Evolutionary conservation across 164 flowering plant genomes (phyloP).

Genomic region (Dillenia suffruticosa): DNA sequence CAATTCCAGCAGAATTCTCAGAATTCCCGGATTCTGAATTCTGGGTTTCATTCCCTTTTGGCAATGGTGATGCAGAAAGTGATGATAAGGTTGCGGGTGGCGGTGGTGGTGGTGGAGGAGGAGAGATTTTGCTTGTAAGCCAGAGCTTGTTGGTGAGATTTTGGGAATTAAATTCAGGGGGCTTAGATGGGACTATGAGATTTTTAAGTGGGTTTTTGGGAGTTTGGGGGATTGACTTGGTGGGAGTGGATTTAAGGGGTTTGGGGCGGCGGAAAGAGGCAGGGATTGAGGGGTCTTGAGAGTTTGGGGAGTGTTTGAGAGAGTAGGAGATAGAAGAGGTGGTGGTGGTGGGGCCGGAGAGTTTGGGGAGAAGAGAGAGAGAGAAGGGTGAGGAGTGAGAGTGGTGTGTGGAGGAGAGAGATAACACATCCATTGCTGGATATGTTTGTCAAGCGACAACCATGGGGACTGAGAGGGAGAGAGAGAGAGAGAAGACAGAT

Average conservation of each 20-base stretch:
- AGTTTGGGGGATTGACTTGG: conserved; percentile 13
- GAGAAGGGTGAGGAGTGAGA: conserved; percentile 16
- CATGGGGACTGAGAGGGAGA: too few relatives aligned
- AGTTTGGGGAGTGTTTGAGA: conserved; percentile 3
- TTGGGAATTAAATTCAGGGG: conserved; percentile 5
- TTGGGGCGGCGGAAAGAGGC: conserved; percentile 25
- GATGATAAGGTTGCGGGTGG: conserved; percentile 7
- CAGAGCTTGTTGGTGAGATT: conserved; percentile 49
- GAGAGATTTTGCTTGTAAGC: conserved; percentile 61
- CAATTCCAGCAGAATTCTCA: conserved; percentile 7
- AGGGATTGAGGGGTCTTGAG: neutral
- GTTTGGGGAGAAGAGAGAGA: conserved; percentile 24
- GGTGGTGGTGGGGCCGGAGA: conserved; percentile 16
- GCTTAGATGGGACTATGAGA: conserved; percentile 14
- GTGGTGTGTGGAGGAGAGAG: conserved; percentile 20
- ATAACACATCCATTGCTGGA: conserved; percentile 22
- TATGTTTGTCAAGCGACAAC: too few relatives aligned
- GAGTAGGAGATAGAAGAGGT: conserved; percentile 9
- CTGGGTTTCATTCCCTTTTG: neutral
- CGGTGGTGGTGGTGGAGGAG: conserved; percentile 46
- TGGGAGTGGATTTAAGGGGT: conserved; percentile 15
- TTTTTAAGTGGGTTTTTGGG: conserved; percentile 43
- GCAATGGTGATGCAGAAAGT: conserved; percentile 7
- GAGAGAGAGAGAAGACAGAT: too few relatives aligned
- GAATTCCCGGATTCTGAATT: neutral